These are phyloP conservation scores for Ampelocalamus luodianensis DNA, from an alignment of 176 grass and related monocot species.

Conservation along the genomic window DNA sequence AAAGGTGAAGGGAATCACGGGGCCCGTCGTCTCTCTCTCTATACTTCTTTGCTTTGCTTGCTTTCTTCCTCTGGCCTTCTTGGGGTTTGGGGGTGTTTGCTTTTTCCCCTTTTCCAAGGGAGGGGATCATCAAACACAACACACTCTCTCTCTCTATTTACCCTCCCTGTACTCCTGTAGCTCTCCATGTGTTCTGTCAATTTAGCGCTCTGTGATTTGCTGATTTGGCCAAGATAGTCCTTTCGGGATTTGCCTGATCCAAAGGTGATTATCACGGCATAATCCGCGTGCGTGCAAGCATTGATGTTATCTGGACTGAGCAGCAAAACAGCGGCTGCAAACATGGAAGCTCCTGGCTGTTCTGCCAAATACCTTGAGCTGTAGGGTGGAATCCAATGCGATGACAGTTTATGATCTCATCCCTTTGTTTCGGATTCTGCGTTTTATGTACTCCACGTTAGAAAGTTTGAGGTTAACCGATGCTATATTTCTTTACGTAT, in stretches of 20 bases:
- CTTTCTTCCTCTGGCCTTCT: constrained; percentile 23
- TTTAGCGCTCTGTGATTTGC: neutral
- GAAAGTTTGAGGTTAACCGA: no score
- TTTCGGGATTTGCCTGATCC: constrained; percentile 28
- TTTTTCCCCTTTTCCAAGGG: constrained; percentile 30
- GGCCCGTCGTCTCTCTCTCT: constrained; percentile 1
- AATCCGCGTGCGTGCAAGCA: neutral
- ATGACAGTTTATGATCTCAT: neutral
- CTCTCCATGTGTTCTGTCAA: neutral
- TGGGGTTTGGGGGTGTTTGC: neutral
- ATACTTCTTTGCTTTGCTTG: neutral
- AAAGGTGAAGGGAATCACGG: constrained; percentile 33
- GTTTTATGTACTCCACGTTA: no score
- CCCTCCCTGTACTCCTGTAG: neutral
- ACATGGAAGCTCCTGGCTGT: neutral
- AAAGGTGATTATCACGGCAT: constrained; percentile 25
- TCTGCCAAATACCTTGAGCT: neutral
- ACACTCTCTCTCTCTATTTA: neutral
- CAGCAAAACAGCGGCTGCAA: neutral
- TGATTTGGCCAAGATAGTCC: constrained; percentile 3
- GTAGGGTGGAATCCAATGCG: neutral
- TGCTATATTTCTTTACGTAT: no score
- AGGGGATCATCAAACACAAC: constrained; percentile 8
- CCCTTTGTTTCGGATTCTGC: no score
- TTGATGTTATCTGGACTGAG: neutral